Conservation (phyloP, 768 basidiomycete species). For the Lyophyllum decastes region DNA sequence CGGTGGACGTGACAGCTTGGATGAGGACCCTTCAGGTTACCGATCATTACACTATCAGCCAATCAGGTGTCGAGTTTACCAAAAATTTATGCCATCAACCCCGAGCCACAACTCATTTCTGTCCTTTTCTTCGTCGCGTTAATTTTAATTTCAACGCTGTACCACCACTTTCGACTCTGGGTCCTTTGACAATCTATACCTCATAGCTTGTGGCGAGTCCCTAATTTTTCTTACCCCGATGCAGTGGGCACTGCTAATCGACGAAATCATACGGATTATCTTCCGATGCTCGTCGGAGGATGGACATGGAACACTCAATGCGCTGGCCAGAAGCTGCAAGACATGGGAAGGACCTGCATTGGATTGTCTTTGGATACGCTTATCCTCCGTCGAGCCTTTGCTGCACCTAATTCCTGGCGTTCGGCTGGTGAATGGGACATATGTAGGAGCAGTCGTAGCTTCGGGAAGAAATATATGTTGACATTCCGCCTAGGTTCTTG, state of each 20-base stretch:
- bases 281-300: constrained; percentile 33
- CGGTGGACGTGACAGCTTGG: too few species aligned
- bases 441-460: constrained; percentile 27
- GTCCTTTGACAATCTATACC: not conserved
- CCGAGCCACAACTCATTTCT: not conserved
- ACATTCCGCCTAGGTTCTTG: constrained; percentile 1
- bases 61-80: constrained; percentile 5
- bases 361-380: constrained; percentile 44
- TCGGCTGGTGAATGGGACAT: constrained; percentile 25
- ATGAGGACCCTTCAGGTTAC: constrained; percentile 16
- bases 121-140: not conserved
- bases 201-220: not conserved
- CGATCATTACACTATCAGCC: constrained; percentile 2
- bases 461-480: not conserved
- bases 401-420: constrained; percentile 38
- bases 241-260: constrained; percentile 47
- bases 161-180: not conserved
- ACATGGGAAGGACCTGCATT: constrained; percentile 52
- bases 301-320: constrained; percentile 30
- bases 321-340: constrained; percentile 41
- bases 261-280: constrained; percentile 49
- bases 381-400: constrained; percentile 42
- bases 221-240: constrained; percentile 21
- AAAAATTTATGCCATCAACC: constrained; percentile 10
- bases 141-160: not conserved